Evolutionary conservation across 2,329 filamentous ascomycete genomes (phyloP), one percentile per base, ranked within the genome.

Genomic region (Polychaeton citri): DNA sequence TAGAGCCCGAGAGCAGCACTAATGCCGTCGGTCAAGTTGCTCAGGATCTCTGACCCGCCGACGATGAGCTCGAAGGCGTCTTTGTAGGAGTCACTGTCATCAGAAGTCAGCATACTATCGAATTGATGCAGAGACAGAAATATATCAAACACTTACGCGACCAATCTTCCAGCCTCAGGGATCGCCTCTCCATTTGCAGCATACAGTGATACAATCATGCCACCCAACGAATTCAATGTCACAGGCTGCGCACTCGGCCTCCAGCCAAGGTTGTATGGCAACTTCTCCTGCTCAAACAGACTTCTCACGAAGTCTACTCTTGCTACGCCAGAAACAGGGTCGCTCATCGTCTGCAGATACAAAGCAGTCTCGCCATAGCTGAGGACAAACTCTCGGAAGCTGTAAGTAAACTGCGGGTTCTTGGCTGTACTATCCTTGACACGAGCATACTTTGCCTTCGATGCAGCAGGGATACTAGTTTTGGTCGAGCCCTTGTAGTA

Each of bases 201-300:
- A 33, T 42, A 50, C 8, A 53, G 42, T 18, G 51, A 37, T 13
- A 45, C 36, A 3, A 51, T 41, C 49, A 49, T 48, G 31, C 38
- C 30, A 12, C 49, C 50, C 5, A 53, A 38, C 33, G 38, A 45
- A 8, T 38, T 19, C 15, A 53, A 34, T 7, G 49, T 51, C 31
- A 51, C 43, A 0, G 49, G 49, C 38, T 43, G 41, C 9, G 43
- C 39, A 26, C 47, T 44, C 2, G 46, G 47, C 17, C 49, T 46
- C 58, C 58, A 60, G 30, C 58, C 57, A 18, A 58, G 48, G 9
- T 50, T 42, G 34, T 55, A 58, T 4, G 57, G 58, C n/a, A 60
- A 37, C 33, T 43, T 49, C 42, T 59, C 58, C 45, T 60, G 21
- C 42, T 58, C 54, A 35, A 62, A 60, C 39, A 60, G 43, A 9